Conservation (phyloP, 2,329 filamentous ascomycete species). For the Berkeleyomyces basicola region DNA sequence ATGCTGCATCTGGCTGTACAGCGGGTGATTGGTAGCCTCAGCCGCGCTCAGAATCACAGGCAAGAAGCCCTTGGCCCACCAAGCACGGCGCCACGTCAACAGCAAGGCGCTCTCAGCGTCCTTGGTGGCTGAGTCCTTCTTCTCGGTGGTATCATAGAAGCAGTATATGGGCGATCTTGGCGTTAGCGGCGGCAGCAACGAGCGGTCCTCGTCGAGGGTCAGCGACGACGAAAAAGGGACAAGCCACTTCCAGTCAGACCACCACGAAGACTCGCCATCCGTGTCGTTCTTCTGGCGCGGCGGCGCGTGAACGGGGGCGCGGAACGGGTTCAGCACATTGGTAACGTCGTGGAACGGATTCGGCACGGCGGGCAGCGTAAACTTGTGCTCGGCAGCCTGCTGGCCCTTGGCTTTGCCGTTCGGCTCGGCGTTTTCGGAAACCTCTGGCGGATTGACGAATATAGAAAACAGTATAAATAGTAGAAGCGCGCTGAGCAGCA, state of each 20-base stretch:
- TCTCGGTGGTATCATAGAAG: constrained; percentile 59
- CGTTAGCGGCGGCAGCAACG: constrained; percentile 61
- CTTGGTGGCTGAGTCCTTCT: constrained; percentile 45
- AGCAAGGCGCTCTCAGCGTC: constrained; percentile 65
- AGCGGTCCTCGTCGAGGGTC: constrained; percentile 64
- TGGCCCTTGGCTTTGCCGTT: neutral
- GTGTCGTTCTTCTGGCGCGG: constrained; percentile 63
- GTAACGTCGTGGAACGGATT: constrained; percentile 25
- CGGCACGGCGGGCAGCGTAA: constrained; percentile 32
- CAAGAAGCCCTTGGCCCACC: constrained; percentile 87
- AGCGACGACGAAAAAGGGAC: constrained; percentile 68
- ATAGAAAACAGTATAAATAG: constrained; percentile 37
- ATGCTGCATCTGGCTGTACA: constrained; percentile 54
- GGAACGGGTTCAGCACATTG: constrained; percentile 48
- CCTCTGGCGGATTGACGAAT: constrained; percentile 25
- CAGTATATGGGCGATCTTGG: constrained; percentile 68
- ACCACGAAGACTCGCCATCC: constrained; percentile 66
- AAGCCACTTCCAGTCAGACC: constrained; percentile 77
- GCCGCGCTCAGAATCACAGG: constrained; percentile 64
- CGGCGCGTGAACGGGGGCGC: constrained; percentile 51
- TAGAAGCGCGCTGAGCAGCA: constrained; percentile 34
- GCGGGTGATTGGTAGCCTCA: constrained; percentile 69
- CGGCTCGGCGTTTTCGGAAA: neutral
- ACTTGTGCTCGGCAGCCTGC: constrained; percentile 27
- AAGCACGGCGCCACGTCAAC: constrained; percentile 76